Conservation (phyloP, 768 basidiomycete species). For the Kwoniella botswanensis region DNA sequence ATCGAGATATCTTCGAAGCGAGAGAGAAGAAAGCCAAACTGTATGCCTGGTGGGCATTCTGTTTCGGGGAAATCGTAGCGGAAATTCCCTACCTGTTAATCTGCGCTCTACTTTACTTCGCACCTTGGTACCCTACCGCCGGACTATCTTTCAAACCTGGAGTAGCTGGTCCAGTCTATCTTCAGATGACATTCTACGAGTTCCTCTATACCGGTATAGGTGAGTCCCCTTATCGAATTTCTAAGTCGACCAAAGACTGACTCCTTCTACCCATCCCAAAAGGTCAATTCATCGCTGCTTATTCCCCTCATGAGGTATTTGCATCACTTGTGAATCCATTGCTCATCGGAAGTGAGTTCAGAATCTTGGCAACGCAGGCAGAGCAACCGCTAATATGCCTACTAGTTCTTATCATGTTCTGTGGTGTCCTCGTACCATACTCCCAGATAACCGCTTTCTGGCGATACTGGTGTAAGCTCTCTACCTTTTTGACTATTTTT, state of each 20-base stretch:
- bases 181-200: slow-evolving; percentile 55
- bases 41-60: slow-evolving; percentile 49
- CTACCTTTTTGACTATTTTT: background rate
- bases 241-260: background rate
- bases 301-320: slow-evolving; percentile 52
- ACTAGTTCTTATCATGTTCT: slow-evolving; percentile 46
- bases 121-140: slow-evolving; percentile 47
- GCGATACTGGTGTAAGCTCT: slow-evolving; percentile 22
- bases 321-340: slow-evolving; percentile 54
- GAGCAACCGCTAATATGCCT: background rate
- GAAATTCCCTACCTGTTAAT: slow-evolving; percentile 45
- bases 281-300: slow-evolving; percentile 53
- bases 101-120: slow-evolving; percentile 53
- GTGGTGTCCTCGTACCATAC: slow-evolving; percentile 48
- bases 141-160: slow-evolving; percentile 48
- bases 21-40: slow-evolving; percentile 50
- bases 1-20: slow-evolving; percentile 61
- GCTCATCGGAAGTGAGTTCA: slow-evolving; percentile 31
- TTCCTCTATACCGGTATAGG: slow-evolving; percentile 56
- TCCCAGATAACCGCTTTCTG: slow-evolving; percentile 49
- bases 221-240: slow-evolving; percentile 9
- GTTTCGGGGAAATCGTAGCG: slow-evolving; percentile 47
- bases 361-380: background rate
- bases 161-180: slow-evolving; percentile 52
- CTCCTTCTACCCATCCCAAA: background rate